Evolutionary conservation across 768 basidiomycete species (phyloP).

Genomic region (Lactarius indigo): DNA sequence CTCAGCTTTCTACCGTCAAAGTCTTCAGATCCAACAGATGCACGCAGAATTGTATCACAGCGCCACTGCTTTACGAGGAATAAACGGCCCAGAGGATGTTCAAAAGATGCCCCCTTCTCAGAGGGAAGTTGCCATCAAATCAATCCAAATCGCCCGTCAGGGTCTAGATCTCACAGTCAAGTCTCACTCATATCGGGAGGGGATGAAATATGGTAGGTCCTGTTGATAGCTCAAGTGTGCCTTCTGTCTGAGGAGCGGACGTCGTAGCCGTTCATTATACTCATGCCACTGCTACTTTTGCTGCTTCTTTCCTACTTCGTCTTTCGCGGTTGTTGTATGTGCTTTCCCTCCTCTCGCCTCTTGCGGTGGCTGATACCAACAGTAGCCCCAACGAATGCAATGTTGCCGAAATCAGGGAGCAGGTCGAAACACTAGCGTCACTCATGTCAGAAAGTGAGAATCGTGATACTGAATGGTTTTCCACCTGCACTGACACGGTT

Average conservation of each 20-base stretch:
- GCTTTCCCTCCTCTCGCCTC: not conserved
- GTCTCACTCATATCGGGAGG: constrained; percentile 80
- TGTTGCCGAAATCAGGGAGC: constrained; percentile 62
- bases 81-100: constrained; percentile 84
- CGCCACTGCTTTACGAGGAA: constrained; percentile 76
- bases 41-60: constrained; percentile 85
- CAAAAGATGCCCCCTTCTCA: constrained; percentile 78
- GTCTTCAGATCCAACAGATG: constrained; percentile 80
- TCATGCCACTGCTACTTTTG: constrained; percentile 91
- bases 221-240: not conserved
- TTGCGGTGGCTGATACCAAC: not conserved
- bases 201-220: constrained; percentile 81
- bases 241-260: not conserved
- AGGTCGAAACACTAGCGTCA: constrained; percentile 73
- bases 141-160: constrained; percentile 77
- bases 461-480: not conserved
- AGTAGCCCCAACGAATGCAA: constrained; percentile 80
- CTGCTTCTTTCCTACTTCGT: constrained; percentile 85
- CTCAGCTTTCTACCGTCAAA: constrained; percentile 82
- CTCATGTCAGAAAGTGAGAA: constrained; percentile 75
- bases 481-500: constrained; percentile 17
- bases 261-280: constrained; percentile 78
- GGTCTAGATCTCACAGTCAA: constrained; percentile 84
- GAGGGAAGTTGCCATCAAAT: constrained; percentile 72
- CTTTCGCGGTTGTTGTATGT: constrained; percentile 83